Evolutionary conservation across 352 stramenopile genomes (phyloP), one percentile per base, ranked within the genome.

Genomic region (Globisporangium cederbergense): DNA sequence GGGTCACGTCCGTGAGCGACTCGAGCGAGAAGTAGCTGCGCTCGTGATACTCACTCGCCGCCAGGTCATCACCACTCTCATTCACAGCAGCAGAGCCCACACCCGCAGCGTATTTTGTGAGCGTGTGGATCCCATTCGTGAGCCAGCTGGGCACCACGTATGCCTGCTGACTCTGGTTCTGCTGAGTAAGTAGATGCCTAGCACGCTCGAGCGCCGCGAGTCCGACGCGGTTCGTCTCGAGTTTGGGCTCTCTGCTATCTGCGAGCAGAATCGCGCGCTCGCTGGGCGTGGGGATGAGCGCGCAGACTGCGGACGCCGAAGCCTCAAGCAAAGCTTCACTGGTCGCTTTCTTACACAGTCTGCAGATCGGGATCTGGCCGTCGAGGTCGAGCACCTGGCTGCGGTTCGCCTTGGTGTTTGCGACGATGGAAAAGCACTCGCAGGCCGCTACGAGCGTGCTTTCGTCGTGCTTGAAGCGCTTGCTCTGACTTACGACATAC

Each of bases 1-100:
- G 78, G 1, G 62, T 40, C 25, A 86, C 78, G n/a, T 70, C 45
- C 7, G 81, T 86, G 28, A 81, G 57, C 28, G 75, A 84, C 58
- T 89, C 81, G 34, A 88, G 72, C 11, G 79, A 86, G 55, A 87
- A 89, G 58, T 81, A 83, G 53, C 75, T 83, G 22, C 73, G 71
- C 28, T 89, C 77, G 25, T 86, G 73, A 40, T 87, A 81, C 59
- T 91, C 81, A 3, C 71, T 62, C 13, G 74, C 58, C 50, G 73
- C 68, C 8, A 78, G 54, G 0, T 74, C 66, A 0, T 18, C 40
- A 4, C 46, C 25, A 32, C 32, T 42, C 13, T 8, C 18, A 11
- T 36, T 42, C 4, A 1, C 18, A 2, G 16, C 40, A 28, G 5
- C 20, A 18, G 14, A 22, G 2, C 6, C 38, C 3, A 10, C 16